Evolutionary conservation across 2,329 filamentous ascomycete species (phyloP), one percentile per base, ranked within the genome.

Genomic region (Dothiorella sarmentorum): DNA sequence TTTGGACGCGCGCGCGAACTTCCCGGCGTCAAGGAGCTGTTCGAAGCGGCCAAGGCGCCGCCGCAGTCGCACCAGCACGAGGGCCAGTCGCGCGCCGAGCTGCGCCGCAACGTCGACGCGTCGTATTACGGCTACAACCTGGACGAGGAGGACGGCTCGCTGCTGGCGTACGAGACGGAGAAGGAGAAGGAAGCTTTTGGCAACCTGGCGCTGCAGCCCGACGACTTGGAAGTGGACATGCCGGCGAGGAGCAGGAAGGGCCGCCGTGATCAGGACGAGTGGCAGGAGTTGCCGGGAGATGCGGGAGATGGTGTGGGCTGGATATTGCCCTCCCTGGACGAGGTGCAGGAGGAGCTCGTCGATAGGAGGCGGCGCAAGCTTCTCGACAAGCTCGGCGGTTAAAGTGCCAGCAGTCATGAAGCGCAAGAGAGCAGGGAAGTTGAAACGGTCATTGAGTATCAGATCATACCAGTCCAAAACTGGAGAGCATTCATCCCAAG

Each of bases 61-160:
- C 44, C 53, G 20, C 52, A 42, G 31, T 51, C 43, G 27, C 78
- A 81, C 61, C 78, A 75, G n/a, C 77, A 78, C 52, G 82, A 86
- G 61, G 74, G 85, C 7, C 87, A 90, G 68, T 82, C 83, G 61
- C 80, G 88, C 65, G 84, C 85, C 52, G 89, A 91, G 66, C 71
- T 91, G 65, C 77, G 87, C 61, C 86, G 84, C 75, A 84, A 87
- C 65, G 92, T 99, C 7, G 91, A 99, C 75, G 94, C 94, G 11
- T 88, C 87, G 29, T 99, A 99, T 74, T 99, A 97, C 73, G 94
- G 94, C 38, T 99, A 96, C 73, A 92, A 91, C 61, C 82, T 92
- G 7, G 90, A 92, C 65, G 92, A 97, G 73, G 94, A 97, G 73
- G 91, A 96, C 71, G 90, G 88, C 0, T 85, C 82, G 44, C 71